Percentiles rank a stretch among this genome's conserved stretches.
These are phyloP conservation scores for Aspergillus affinis DNA, from an alignment of 495 filamentous ascomycete genomes.

Conservation along the genomic window DNA sequence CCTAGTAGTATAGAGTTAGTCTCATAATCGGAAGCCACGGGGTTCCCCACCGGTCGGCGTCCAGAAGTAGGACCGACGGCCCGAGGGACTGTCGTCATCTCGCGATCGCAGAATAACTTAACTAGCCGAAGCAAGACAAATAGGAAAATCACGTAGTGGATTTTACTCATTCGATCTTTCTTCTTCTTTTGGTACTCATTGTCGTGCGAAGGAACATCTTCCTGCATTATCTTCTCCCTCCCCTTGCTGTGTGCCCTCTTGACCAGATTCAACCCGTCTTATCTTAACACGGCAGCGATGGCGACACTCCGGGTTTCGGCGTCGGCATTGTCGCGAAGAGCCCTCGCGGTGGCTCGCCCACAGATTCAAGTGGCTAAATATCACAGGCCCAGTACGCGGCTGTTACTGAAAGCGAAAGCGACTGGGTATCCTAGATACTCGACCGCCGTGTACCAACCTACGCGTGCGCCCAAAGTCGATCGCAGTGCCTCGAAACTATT, in stretches of 20 bases:
- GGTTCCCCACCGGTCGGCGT: constrained; percentile 29
- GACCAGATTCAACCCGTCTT: neutral
- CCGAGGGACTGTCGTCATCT: constrained; percentile 16
- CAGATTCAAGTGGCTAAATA: constrained; percentile 27
- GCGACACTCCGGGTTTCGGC: constrained; percentile 30
- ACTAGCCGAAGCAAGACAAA: neutral
- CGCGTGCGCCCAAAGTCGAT: constrained; percentile 35
- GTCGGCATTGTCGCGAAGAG: constrained; percentile 30
- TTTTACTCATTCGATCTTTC: constrained; percentile 7
- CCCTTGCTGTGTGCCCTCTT: constrained; percentile 1
- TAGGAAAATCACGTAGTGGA: neutral
- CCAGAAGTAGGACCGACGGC: constrained; percentile 45
- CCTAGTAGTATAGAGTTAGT: too few relatives aligned
- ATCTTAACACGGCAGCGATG: constrained; percentile 21
- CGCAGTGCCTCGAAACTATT: constrained; percentile 59
- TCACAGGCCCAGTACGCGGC: constrained; percentile 18
- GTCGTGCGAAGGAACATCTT: neutral
- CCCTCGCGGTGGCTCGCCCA: constrained; percentile 24
- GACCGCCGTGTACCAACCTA: constrained; percentile 14
- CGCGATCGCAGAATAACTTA: constrained; percentile 1
- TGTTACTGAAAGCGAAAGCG: constrained; percentile 11
- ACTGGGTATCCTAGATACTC: constrained; percentile 22
- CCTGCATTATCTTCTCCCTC: neutral
- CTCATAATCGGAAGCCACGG: neutral
- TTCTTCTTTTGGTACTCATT: neutral